phyloP scores from a whole-genome alignment of 495 filamentous ascomycete genomes.

The Saxophila tyrrhenica region DNA sequence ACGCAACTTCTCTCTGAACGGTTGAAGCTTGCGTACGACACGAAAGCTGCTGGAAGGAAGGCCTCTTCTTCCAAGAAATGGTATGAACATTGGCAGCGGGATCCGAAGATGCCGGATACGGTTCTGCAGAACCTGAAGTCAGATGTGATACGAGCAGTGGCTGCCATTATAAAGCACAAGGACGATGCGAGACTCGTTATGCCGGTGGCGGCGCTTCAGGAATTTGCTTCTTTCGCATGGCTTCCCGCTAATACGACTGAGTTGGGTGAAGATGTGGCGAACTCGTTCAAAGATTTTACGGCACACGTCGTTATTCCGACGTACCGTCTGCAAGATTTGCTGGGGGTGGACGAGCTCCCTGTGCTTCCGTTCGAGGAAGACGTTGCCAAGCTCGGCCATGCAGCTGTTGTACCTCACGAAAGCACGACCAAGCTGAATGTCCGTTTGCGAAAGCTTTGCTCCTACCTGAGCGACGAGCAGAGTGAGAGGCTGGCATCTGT shows the following conservation, averaged over 20 bases:
- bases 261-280: too few species aligned
- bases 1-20: constrained; percentile 22
- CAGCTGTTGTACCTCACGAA: background rate
- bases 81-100: constrained; percentile 1
- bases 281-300: background rate
- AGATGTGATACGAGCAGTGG: background rate
- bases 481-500: background rate
- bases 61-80: background rate
- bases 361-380: background rate
- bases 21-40: constrained; percentile 23
- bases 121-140: background rate
- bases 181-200: background rate
- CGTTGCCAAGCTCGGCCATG: background rate
- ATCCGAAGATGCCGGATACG: constrained; percentile 2
- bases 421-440: background rate
- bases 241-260: background rate
- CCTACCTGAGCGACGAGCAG: background rate
- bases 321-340: background rate
- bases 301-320: background rate
- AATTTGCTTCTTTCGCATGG: background rate
- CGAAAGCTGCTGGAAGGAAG: background rate
- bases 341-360: background rate
- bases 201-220: background rate
- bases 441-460: background rate
- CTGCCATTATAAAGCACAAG: background rate